A percentile compares a stretch with the other conserved stretches of the same genome.
These are phyloP conservation scores for Xanthoconium stramineum DNA, from an alignment of 768 basidiomycete species.

Conservation along the genomic window DNA sequence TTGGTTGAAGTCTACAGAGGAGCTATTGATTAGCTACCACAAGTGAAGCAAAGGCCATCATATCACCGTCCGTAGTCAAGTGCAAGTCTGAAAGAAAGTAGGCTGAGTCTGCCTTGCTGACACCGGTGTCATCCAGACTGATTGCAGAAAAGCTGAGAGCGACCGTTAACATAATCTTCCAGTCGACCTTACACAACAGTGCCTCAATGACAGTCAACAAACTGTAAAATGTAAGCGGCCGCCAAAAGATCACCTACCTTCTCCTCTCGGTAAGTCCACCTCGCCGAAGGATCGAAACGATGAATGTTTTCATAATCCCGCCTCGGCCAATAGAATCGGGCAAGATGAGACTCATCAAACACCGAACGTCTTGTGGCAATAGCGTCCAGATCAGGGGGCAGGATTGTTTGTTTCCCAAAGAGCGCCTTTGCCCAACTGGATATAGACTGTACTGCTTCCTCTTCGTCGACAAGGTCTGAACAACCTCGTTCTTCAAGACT, in stretches of 20 bases:
- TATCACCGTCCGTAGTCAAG: conserved; percentile 46
- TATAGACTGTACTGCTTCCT: not conserved
- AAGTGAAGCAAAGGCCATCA: conserved; percentile 2
- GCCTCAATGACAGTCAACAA: conserved; percentile 26
- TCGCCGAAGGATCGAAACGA: conserved; percentile 31
- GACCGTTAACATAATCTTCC: conserved; percentile 58
- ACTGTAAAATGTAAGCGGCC: no score
- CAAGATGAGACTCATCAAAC: conserved; percentile 36
- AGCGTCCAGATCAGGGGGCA: conserved; percentile 29
- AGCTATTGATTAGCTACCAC: not conserved
- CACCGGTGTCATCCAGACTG: conserved; percentile 51
- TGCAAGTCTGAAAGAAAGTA: conserved; percentile 55
- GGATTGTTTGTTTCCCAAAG: not conserved
- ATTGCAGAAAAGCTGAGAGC: conserved; percentile 56
- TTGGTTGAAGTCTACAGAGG: conserved; percentile 46
- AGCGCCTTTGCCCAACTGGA: not conserved
- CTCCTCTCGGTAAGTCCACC: conserved; percentile 62
- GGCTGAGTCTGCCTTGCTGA: conserved; percentile 56
- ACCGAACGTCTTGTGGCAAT: conserved; percentile 37
- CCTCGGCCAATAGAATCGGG: conserved; percentile 39
- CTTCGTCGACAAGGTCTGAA: conserved; percentile 9
- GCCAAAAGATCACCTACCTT: conserved; percentile 27
- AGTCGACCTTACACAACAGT: conserved; percentile 54
- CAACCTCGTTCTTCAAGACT: not conserved
- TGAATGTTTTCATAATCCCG: no score